Base-by-base conservation (phyloP, 192 early-diverging fungal genomes). In the Radiomyces spectabilis region DNA sequence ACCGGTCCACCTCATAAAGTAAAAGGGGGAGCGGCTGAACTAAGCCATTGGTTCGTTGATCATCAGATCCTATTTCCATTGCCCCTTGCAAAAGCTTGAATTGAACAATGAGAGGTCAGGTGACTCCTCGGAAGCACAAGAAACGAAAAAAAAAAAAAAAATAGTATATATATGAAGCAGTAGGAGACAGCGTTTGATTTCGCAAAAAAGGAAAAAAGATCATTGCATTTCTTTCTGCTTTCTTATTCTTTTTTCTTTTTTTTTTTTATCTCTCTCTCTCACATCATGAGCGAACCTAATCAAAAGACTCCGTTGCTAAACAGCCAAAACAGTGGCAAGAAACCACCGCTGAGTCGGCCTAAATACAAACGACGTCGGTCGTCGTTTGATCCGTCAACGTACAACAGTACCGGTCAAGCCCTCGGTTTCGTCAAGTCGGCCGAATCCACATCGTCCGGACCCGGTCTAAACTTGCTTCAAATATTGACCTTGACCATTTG, bases 401-500 rank as follows among this genome's bases (percentile, higher is more conserved):
- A 66, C 39, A 66, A 66, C 29, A 59, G 57, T 45, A 41, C 46
- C n/a, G 46, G 35, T 32, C 47, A 41, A 27, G 42, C 31, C 41
- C 37, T 51, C 39, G 46, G 40, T 21, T 61, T 12, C 38, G 58
- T 38, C 10, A 50, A 33, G 12, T 31, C 46, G 19, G n/a, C n/a
- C n/a, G n/a, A n/a, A n/a, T n/a, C n/a, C n/a, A n/a, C n/a, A n/a
- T n/a, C n/a, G n/a, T 24, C 25, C 15, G 50, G 48, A n/a, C 39
- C 43, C n/a, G 64, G 57, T 13, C 40, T 66, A 8, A 41, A 5
- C 39, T 37, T 66, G 5, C 29, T 41, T 18, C 48, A 66, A 24
- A 61, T 81, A 52, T 27, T 81, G 10, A 44, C 59, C 9, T 39
- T 85, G 12, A 83, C 83, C 2, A 39, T 80, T 8, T 82, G 76